phyloP scores from a whole-genome alignment of 768 basidiomycete genomes.

The Suillus brevipes region DNA sequence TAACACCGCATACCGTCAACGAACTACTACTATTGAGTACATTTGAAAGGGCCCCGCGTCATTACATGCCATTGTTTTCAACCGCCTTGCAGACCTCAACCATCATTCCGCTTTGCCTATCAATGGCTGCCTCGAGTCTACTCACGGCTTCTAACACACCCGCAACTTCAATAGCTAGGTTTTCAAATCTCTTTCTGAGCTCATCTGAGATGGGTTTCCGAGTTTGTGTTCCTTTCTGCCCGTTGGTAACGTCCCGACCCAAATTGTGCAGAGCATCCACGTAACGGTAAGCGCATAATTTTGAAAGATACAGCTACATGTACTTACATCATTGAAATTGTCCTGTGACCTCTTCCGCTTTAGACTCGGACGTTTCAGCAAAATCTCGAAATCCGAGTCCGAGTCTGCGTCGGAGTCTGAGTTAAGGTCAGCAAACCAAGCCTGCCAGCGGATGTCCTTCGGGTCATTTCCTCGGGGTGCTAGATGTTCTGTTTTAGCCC shows the following conservation, averaged over 20 bases:
- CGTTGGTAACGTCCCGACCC: background rate
- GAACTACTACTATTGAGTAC: no score
- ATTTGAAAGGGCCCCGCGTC: conserved; percentile 6
- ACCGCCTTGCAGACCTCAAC: background rate
- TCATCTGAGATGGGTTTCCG: no score
- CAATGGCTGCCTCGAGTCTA: background rate
- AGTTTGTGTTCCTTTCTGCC: background rate
- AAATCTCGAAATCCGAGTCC: no score
- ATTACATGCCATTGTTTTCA: background rate
- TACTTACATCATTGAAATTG: background rate
- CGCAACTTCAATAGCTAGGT: no score
- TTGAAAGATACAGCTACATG: background rate
- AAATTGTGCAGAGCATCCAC: background rate
- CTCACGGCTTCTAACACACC: background rate
- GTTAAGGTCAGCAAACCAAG: no score
- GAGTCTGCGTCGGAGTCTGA: no score
- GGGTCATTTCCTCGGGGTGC: no score
- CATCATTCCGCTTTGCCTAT: background rate
- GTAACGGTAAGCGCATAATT: background rate
- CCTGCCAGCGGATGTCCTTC: no score
- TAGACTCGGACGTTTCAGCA: background rate
- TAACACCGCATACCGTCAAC: conserved; percentile 25
- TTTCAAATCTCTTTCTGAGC: no score
- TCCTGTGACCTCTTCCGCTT: background rate
- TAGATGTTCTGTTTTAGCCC: no score